Conservation (phyloP, 768 basidiomycete species). For the Mycena rosella region DNA sequence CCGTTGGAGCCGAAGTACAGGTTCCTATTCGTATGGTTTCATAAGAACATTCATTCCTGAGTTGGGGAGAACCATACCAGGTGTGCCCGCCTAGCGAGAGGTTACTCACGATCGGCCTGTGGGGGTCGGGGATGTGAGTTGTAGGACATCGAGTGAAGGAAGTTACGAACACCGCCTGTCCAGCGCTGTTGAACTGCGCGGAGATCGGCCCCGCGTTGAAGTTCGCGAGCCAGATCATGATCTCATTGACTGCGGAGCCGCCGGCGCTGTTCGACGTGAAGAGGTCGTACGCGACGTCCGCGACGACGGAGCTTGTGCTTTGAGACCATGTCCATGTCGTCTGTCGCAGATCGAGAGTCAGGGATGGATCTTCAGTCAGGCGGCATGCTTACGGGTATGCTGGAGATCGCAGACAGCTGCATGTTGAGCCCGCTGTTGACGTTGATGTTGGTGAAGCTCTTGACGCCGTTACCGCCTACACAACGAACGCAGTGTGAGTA, state of each 20-base stretch:
- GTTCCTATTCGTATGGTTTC: slow-evolving; percentile 56
- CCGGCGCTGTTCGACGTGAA: slow-evolving; percentile 68
- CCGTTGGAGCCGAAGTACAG: slow-evolving; percentile 68
- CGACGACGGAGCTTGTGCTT: slow-evolving; percentile 54
- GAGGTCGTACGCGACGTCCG: slow-evolving; percentile 72
- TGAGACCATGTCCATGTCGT: slow-evolving; percentile 71
- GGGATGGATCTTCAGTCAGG: neutral
- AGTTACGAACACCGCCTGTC: slow-evolving; percentile 49
- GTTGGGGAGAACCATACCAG: slow-evolving; percentile 52
- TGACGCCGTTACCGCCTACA: slow-evolving; percentile 62
- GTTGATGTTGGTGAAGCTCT: slow-evolving; percentile 70
- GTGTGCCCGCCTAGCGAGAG: slow-evolving; percentile 62
- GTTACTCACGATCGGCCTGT: slow-evolving; percentile 56
- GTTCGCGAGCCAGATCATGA: slow-evolving; percentile 79
- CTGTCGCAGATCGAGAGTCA: slow-evolving; percentile 45
- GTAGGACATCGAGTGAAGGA: neutral
- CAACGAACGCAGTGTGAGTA: neutral
- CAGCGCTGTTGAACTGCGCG: slow-evolving; percentile 56
- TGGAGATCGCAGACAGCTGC: slow-evolving; percentile 64
- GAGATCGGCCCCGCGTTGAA: slow-evolving; percentile 67
- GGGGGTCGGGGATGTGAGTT: neutral
- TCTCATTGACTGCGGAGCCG: slow-evolving; percentile 61
- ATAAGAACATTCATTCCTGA: neutral
- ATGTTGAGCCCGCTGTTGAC: slow-evolving; percentile 60
- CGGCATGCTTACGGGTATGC: slow-evolving; percentile 62